A percentile compares a stretch with the other conserved stretches of the same genome.
Conservation (phyloP, 2,329 filamentous ascomycete genomes). For the Exophiala bonariae region DNA sequence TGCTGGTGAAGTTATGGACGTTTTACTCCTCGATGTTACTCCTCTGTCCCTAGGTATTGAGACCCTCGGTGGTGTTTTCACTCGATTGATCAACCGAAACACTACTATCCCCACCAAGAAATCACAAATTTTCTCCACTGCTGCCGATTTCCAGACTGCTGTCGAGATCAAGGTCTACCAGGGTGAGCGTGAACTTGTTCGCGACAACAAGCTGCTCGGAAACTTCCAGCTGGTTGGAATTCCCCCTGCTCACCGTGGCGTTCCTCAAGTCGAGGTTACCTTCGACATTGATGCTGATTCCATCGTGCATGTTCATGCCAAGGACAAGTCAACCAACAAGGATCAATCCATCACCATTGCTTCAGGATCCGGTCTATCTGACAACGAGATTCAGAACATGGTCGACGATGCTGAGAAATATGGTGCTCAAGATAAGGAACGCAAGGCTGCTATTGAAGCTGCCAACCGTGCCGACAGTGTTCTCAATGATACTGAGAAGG, state of each 20-base stretch:
- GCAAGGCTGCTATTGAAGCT: conserved; percentile 90
- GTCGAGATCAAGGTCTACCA: conserved; percentile 99
- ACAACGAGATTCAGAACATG: conserved; percentile 94
- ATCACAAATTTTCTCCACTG: conserved; percentile 96
- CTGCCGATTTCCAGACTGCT: conserved; percentile 96
- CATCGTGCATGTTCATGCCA: conserved; percentile 95
- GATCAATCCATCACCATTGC: conserved; percentile 99
- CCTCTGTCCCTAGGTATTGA: conserved; percentile 97
- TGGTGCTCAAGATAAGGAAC: conserved; percentile 91
- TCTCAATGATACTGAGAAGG: conserved; percentile 97
- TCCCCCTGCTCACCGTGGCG: conserved; percentile 91
- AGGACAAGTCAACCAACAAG: conserved; percentile 99
- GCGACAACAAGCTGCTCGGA: conserved; percentile 96
- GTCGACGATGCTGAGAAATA: conserved; percentile 97
- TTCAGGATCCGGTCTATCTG: conserved; percentile 93
- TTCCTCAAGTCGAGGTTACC: conserved; percentile 95
- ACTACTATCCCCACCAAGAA: conserved; percentile 99
- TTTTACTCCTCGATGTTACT: conserved; percentile 92
- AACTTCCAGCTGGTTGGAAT: conserved; percentile 99
- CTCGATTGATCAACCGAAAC: conserved; percentile 97
- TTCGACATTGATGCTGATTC: conserved; percentile 99
- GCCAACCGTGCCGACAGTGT: conserved; percentile 97
- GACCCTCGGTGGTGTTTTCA: conserved; percentile 97
- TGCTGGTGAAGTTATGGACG: conserved; percentile 93
- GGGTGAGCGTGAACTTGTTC: conserved; percentile 98